Evolutionary conservation across 2,329 filamentous ascomycete genomes (phyloP).

Genomic region (Arachnomyces sp.): DNA sequence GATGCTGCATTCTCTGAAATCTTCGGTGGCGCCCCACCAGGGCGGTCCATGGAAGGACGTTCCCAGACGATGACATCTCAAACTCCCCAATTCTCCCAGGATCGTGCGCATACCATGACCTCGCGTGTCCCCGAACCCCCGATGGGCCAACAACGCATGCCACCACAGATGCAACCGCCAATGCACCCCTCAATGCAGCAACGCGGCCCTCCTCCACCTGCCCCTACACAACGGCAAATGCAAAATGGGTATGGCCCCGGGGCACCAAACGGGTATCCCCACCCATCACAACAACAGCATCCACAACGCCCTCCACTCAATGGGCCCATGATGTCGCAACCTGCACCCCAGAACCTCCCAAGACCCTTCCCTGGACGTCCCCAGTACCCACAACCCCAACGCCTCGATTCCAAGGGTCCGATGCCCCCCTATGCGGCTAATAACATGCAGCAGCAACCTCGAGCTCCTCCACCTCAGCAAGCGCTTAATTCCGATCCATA

Average conservation of each 20-base stretch:
- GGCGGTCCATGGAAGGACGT: conserved; percentile 62
- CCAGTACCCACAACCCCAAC: conserved; percentile 64
- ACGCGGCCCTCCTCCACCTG: conserved; percentile 9
- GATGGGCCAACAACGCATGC: conserved; percentile 23
- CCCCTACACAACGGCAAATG: conserved; percentile 34
- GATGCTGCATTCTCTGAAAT: conserved; percentile 96
- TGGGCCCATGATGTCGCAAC: conserved; percentile 35
- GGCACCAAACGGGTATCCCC: conserved; percentile 32
- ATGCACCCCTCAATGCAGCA: too few relatives aligned
- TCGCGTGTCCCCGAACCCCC: conserved; percentile 39
- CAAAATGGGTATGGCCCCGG: conserved; percentile 36
- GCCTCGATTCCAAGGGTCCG: conserved; percentile 54
- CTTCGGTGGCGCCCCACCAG: conserved; percentile 77
- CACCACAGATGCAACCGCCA: conserved; percentile 16
- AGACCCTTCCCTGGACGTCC: conserved; percentile 56
- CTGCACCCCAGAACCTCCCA: conserved; percentile 51
- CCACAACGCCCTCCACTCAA: conserved; percentile 14
- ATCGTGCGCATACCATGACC: conserved; percentile 72
- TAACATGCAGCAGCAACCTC: conserved; percentile 46
- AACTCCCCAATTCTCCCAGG: conserved; percentile 51
- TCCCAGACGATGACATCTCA: conserved; percentile 93
- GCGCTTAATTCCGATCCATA: conserved; percentile 78
- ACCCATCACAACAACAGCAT: conserved; percentile 22
- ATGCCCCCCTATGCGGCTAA: conserved; percentile 52
- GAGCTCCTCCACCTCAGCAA: conserved; percentile 51